A percentile compares a stretch with the other conserved stretches of the same genome.
Evolutionary conservation across 2,329 filamentous ascomycete genomes (phyloP).

Genomic region (Cladosporium sp.): DNA sequence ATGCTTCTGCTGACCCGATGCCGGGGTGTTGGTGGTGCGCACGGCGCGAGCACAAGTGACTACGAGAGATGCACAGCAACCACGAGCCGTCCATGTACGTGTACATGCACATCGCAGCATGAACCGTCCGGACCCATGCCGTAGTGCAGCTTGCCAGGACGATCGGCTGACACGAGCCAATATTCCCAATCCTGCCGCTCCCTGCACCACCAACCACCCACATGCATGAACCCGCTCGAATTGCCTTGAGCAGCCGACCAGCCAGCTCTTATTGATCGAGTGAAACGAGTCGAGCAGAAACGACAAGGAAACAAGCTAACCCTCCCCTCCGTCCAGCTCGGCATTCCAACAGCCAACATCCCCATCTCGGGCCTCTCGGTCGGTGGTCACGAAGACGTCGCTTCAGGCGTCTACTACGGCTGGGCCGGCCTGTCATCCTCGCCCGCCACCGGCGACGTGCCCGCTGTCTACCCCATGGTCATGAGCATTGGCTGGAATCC

Average conservation of each 20-base stretch:
- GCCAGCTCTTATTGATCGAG: no score
- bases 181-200: neutral
- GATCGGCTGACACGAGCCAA: neutral
- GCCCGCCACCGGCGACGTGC: conserved; percentile 21
- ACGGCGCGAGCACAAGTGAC: neutral
- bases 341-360: conserved; percentile 93
- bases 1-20: neutral
- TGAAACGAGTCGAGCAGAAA: neutral
- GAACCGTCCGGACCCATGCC: no score
- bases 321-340: conserved; percentile 56
- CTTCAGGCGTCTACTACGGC: conserved; percentile 89
- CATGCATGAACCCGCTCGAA: neutral
- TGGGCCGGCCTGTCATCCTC: conserved; percentile 64
- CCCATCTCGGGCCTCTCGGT: conserved; percentile 66
- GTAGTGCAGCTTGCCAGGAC: no score
- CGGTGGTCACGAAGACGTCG: conserved; percentile 57
- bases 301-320: neutral
- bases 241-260: no score
- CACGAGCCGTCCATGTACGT: no score
- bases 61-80: no score
- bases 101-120: no score
- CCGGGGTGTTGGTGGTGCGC: neutral
- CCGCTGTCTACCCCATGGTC: conserved; percentile 72
- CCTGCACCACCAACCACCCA: neutral
- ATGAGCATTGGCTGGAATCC: conserved; percentile 97